phyloP scores from a whole-genome alignment of 2,329 filamentous ascomycete genomes.

The Ceratocystis huliohia region DNA sequence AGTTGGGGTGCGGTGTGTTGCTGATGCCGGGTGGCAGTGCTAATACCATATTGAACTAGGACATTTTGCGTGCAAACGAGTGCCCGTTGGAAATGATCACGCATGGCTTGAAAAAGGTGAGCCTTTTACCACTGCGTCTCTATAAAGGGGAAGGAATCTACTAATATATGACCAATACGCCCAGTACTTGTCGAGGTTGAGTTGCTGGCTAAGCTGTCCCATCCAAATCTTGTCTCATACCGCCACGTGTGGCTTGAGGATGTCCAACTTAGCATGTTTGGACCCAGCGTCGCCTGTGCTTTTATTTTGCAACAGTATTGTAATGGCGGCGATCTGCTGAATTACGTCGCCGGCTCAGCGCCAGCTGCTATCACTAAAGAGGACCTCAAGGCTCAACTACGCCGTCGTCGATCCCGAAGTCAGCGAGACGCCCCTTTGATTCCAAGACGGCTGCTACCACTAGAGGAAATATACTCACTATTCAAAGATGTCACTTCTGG shows the following conservation, averaged over 20 bases:
- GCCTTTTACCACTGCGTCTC: background rate
- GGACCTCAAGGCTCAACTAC: conserved; percentile 75
- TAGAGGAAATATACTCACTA: conserved; percentile 92
- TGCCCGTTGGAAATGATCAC: conserved; percentile 89
- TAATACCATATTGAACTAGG: conserved; percentile 29
- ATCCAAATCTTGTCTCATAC: conserved; percentile 92
- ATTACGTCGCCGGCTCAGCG: conserved; percentile 63
- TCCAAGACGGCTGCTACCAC: conserved; percentile 41
- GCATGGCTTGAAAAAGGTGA: conserved; percentile 76
- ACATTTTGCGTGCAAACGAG: conserved; percentile 90
- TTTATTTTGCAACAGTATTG: conserved; percentile 98
- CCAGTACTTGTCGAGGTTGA: conserved; percentile 77
- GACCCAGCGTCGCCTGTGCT: conserved; percentile 81
- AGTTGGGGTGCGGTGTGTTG: background rate
- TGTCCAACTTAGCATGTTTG: conserved; percentile 69
- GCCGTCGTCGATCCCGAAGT: conserved; percentile 66
- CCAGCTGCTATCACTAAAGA: conserved; percentile 59
- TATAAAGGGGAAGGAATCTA: background rate
- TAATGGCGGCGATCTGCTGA: conserved; percentile 80
- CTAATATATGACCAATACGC: background rate
- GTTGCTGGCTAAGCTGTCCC: conserved; percentile 77
- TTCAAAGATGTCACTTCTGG: conserved; percentile 93
- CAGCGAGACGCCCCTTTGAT: conserved; percentile 50
- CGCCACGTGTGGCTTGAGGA: conserved; percentile 96
- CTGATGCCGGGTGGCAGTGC: background rate